phyloP scores from a whole-genome alignment of 2,329 filamentous ascomycete species.

The Monilinia fructigena region DNA sequence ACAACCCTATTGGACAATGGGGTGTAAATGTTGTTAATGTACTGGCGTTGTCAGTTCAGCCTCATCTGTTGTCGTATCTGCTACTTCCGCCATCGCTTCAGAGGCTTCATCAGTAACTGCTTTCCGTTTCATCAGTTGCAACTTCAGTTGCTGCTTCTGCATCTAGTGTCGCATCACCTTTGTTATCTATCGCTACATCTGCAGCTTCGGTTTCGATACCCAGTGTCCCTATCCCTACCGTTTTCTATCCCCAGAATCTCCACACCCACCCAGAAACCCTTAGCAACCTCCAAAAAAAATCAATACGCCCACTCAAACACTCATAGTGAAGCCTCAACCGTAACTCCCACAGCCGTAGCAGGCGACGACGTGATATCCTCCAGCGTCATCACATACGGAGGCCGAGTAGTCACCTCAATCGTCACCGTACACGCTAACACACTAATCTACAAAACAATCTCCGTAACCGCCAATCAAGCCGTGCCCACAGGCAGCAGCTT shows the following conservation, averaged over 20 bases:
- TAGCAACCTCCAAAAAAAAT: not conserved
- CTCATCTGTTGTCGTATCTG: constrained; percentile 7
- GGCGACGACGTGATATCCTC: constrained; percentile 38
- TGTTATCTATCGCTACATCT: not conserved
- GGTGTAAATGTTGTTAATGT: constrained; percentile 33
- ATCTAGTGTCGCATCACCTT: not conserved
- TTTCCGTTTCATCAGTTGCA: not conserved
- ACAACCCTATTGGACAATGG: constrained; percentile 56
- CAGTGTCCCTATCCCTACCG: not conserved
- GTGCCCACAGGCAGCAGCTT: constrained; percentile 29
- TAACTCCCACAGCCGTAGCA: constrained; percentile 28
- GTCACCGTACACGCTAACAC: constrained; percentile 42
- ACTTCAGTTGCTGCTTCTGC: not conserved
- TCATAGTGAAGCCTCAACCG: not conserved
- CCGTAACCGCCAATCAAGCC: constrained; percentile 33
- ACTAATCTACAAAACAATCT: constrained; percentile 44
- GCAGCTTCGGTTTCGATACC: not conserved
- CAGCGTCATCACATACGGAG: constrained; percentile 26
- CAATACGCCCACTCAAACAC: not conserved
- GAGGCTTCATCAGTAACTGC: not conserved
- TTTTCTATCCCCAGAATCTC: not conserved
- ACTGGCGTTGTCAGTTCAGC: constrained; percentile 6
- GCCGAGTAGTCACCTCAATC: not conserved
- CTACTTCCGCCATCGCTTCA: constrained; percentile 3
- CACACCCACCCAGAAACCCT: not conserved